Conservation (phyloP, 768 basidiomycete species). For the Saitozyma podzolica region DNA sequence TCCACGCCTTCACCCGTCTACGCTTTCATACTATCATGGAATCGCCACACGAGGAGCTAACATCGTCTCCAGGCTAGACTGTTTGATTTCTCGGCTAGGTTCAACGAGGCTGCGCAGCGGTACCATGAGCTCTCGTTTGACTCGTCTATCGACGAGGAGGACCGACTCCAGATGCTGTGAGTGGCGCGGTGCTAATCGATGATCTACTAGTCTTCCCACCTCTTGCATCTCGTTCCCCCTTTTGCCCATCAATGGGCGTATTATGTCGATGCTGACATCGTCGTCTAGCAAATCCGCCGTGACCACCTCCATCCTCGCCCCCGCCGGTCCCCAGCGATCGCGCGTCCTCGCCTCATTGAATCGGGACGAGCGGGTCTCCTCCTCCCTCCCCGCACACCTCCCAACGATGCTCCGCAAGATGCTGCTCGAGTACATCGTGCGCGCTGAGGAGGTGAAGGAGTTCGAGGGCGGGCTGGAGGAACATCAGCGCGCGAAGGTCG, state of each 20-base stretch:
- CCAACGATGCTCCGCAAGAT: slow-evolving; percentile 82
- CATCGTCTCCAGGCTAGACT: slow-evolving; percentile 74
- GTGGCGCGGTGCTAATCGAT: slow-evolving; percentile 33
- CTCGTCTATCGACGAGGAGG: slow-evolving; percentile 88
- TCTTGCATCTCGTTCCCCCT: background rate
- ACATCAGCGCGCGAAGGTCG: slow-evolving; percentile 87
- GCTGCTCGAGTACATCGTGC: slow-evolving; percentile 96
- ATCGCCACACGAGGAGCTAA: background rate
- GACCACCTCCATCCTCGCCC: slow-evolving; percentile 92
- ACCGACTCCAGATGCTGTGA: slow-evolving; percentile 85
- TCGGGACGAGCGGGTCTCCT: slow-evolving; percentile 79
- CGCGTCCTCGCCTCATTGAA: slow-evolving; percentile 88
- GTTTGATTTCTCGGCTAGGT: slow-evolving; percentile 86
- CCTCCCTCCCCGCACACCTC: slow-evolving; percentile 33
- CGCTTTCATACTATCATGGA: background rate
- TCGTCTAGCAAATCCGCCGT: slow-evolving; percentile 67
- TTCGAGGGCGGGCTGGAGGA: slow-evolving; percentile 84
- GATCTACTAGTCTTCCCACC: no score
- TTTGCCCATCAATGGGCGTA: background rate
- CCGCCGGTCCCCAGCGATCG: slow-evolving; percentile 93
- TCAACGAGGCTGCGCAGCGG: slow-evolving; percentile 86
- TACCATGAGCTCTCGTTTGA: slow-evolving; percentile 95
- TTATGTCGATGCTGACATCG: background rate
- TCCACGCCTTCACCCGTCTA: background rate
- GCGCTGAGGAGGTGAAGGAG: slow-evolving; percentile 80